A percentile compares a stretch with the other conserved stretches of the same genome.
Conservation (phyloP, 169 alveolate species). For the Perkinsus olseni region DNA sequence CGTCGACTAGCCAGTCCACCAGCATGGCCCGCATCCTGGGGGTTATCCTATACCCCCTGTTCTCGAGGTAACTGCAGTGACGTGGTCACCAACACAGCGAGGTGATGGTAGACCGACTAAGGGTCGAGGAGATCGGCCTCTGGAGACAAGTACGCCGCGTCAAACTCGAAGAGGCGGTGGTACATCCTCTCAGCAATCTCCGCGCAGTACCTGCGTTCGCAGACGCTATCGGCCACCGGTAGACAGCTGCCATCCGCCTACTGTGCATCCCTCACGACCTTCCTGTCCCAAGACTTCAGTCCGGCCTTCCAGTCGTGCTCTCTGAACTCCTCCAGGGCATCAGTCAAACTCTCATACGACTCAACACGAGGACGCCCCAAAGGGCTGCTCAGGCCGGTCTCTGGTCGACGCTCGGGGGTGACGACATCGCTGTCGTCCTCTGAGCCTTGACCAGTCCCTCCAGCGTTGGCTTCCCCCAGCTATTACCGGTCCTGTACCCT, state of each 20-base stretch:
- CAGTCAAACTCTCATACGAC: neutral
- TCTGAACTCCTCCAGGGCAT: neutral
- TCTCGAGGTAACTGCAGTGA: neutral
- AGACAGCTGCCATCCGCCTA: neutral
- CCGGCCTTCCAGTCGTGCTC: neutral
- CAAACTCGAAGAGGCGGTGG: neutral
- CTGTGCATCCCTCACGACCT: neutral
- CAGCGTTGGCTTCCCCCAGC: neutral
- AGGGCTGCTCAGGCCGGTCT: neutral
- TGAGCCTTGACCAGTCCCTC: neutral
- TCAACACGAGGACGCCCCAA: neutral
- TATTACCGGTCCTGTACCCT: neutral
- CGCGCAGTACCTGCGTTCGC: neutral
- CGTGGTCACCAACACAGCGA: neutral
- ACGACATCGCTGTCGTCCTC: neutral
- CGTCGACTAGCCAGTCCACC: neutral
- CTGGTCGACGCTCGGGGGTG: neutral
- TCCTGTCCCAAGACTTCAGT: neutral
- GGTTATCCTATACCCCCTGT: neutral
- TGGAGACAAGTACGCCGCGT: neutral
- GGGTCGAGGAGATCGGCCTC: neutral
- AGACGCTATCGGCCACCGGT: neutral
- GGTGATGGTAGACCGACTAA: neutral
- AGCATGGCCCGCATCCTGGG: neutral
- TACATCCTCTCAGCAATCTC: neutral